Conservation (phyloP, 2,329 filamentous ascomycete genomes). For the Botrytis fragariae region DNA sequence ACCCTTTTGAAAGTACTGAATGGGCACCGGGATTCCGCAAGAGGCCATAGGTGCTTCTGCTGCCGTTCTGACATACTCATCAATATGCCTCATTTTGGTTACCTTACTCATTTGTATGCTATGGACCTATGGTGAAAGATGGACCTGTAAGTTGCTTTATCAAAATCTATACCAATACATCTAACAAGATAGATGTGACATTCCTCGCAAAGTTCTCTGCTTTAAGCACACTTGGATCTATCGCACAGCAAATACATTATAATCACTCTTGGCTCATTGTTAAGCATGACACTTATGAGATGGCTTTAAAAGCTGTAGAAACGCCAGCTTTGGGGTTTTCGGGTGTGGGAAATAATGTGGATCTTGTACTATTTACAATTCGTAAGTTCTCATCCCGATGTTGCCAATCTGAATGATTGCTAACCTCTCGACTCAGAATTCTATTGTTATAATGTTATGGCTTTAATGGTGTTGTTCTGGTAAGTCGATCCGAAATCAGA, state of each 20-base stretch:
- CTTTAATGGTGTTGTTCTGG: constrained; percentile 48
- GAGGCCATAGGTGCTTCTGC: constrained; percentile 32
- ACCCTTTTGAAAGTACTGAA: constrained; percentile 6
- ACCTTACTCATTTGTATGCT: constrained; percentile 32
- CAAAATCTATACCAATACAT: background rate
- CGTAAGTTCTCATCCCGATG: constrained; percentile 39
- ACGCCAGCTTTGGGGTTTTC: constrained; percentile 45
- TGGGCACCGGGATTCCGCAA: constrained; percentile 26
- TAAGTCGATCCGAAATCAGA: constrained; percentile 28
- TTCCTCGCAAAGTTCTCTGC: constrained; percentile 34
- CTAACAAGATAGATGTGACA: constrained; percentile 31
- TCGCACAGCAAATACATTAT: constrained; percentile 37
- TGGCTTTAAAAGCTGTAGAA: constrained; percentile 39
- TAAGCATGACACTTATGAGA: constrained; percentile 39
- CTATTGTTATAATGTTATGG: constrained; percentile 51
- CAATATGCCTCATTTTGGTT: constrained; percentile 30
- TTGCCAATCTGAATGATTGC: background rate
- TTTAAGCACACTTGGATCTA: constrained; percentile 34
- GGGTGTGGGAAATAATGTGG: constrained; percentile 43
- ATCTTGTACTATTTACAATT: constrained; percentile 48
- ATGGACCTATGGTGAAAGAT: constrained; percentile 37
- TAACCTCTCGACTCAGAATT: constrained; percentile 42
- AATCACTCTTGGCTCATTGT: constrained; percentile 29
- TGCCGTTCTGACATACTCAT: constrained; percentile 36
- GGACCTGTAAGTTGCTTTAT: constrained; percentile 30